Percentiles rank a stretch among this genome's conserved stretches.
Conservation (phyloP, 495 filamentous ascomycete species). For the Penicillium odoratum region DNA sequence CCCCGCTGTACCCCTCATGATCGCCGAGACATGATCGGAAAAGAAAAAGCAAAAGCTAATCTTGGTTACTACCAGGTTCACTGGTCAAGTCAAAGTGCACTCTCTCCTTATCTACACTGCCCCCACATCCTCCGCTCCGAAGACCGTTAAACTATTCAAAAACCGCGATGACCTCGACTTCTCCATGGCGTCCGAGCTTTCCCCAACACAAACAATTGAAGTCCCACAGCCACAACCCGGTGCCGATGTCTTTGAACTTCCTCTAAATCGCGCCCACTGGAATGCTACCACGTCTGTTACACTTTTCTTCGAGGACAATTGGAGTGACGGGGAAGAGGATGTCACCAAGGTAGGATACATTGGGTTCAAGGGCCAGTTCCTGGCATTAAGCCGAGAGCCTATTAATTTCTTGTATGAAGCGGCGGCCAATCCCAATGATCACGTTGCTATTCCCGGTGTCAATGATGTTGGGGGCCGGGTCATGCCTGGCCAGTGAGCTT, state of each 20-base stretch:
- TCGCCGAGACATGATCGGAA: not conserved
- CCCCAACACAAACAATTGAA: conserved; percentile 74
- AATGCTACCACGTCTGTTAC: conserved; percentile 72
- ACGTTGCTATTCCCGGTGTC: conserved; percentile 55
- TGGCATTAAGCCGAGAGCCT: conserved; percentile 79
- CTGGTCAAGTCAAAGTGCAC: conserved; percentile 89
- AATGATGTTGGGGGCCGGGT: conserved; percentile 39
- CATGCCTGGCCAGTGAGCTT: conserved; percentile 40
- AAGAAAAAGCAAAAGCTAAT: conserved; percentile 16
- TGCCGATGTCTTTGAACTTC: conserved; percentile 78
- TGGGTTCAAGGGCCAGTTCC: conserved; percentile 91
- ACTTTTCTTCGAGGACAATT: conserved; percentile 75
- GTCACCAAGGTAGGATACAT: conserved; percentile 78
- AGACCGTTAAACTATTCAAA: conserved; percentile 77
- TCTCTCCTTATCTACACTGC: conserved; percentile 81
- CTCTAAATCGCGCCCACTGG: conserved; percentile 85
- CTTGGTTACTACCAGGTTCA: conserved; percentile 63
- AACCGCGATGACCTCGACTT: conserved; percentile 91
- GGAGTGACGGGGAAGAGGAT: conserved; percentile 68
- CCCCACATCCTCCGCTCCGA: conserved; percentile 67
- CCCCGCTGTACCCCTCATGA: conserved; percentile 32
- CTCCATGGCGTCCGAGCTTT: conserved; percentile 62
- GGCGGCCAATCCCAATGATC: conserved; percentile 87
- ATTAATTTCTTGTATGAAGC: conserved; percentile 88
- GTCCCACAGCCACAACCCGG: conserved; percentile 65